Percentiles rank a stretch among this genome's conserved stretches.
Conservation (phyloP, 768 basidiomycete genomes). For the Daedaleopsis nitida region DNA sequence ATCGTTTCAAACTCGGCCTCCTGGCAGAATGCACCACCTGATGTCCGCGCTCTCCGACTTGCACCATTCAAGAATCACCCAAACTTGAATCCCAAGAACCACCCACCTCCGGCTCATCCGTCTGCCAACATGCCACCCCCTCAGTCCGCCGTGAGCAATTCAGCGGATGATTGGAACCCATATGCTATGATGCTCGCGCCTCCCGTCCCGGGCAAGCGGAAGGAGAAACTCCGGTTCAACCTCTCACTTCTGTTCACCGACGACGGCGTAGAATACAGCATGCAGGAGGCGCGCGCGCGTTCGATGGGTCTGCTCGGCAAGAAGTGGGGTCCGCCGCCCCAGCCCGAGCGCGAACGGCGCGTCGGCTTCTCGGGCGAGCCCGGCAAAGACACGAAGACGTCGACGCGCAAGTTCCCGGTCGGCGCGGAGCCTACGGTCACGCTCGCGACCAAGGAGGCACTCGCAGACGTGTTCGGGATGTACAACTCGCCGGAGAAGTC, state of each 20-base stretch:
- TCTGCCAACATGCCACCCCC: no score
- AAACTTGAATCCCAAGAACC: no score
- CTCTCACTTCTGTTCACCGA: conserved; percentile 73
- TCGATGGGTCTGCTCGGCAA: conserved; percentile 83
- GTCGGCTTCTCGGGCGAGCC: conserved; percentile 68
- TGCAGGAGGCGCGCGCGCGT: conserved; percentile 79
- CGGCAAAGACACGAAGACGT: conserved; percentile 37
- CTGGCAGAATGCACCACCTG: conserved; percentile 27
- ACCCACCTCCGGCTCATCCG: no score
- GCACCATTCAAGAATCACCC: conserved; percentile 41
- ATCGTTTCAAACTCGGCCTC: conserved; percentile 10
- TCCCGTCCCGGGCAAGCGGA: conserved; percentile 65
- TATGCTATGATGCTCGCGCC: conserved; percentile 78
- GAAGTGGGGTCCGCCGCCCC: conserved; percentile 75
- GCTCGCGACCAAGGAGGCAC: conserved; percentile 94
- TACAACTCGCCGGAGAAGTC: conserved; percentile 91
- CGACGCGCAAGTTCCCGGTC: conserved; percentile 44
- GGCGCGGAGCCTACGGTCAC: conserved; percentile 84
- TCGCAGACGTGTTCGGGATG: conserved; percentile 94
- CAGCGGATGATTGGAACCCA: conserved; percentile 37
- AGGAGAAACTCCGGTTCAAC: conserved; percentile 71
- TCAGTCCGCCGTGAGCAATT: no score
- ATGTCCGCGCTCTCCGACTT: conserved; percentile 31
- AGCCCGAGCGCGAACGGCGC: conserved; percentile 34
- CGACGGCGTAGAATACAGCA: conserved; percentile 79